A percentile compares a stretch with the other conserved stretches of the same genome.
phyloP scores from a whole-genome alignment of 2,329 filamentous ascomycete species.

The Chaetomiaceae sp. region DNA sequence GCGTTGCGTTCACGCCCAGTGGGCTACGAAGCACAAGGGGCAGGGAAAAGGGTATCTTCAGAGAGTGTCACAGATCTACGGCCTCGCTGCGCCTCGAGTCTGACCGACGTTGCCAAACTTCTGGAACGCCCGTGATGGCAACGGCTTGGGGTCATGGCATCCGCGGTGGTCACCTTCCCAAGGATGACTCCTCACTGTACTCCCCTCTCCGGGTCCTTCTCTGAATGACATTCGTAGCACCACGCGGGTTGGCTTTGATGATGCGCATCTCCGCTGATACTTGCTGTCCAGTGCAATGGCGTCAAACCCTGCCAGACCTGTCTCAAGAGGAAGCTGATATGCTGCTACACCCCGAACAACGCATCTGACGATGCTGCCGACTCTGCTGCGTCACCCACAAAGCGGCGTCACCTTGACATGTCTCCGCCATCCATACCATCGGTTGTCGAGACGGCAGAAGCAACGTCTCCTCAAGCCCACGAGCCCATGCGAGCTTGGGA shows the following conservation, averaged over 20 bases:
- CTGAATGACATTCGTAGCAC: not conserved
- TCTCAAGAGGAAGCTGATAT: constrained; percentile 46
- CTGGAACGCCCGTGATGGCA: not conserved
- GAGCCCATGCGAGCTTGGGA: constrained; percentile 23
- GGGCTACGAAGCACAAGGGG: constrained; percentile 22
- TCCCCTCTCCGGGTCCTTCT: not conserved
- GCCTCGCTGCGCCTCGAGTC: not conserved
- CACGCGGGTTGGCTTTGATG: not conserved
- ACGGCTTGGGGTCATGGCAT: not conserved
- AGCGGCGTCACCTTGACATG: constrained; percentile 33
- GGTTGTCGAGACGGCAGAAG: constrained; percentile 18
- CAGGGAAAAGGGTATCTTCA: not conserved
- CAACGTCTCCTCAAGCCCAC: constrained; percentile 13
- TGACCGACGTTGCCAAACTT: not conserved
- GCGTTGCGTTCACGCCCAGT: constrained; percentile 15
- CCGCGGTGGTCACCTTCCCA: not conserved
- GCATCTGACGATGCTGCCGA: constrained; percentile 30
- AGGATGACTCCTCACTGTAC: not conserved
- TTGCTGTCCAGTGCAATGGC: constrained; percentile 51
- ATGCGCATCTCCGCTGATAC: constrained; percentile 15
- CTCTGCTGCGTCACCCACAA: constrained; percentile 36
- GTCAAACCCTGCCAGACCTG: constrained; percentile 55
- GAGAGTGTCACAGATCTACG: constrained; percentile 22
- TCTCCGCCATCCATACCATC: constrained; percentile 23
- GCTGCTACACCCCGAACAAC: constrained; percentile 39